Percentiles rank a stretch among this genome's conserved stretches.
phyloP scores from a whole-genome alignment of 768 basidiomycete genomes.

The Naganishia friedmannii region DNA sequence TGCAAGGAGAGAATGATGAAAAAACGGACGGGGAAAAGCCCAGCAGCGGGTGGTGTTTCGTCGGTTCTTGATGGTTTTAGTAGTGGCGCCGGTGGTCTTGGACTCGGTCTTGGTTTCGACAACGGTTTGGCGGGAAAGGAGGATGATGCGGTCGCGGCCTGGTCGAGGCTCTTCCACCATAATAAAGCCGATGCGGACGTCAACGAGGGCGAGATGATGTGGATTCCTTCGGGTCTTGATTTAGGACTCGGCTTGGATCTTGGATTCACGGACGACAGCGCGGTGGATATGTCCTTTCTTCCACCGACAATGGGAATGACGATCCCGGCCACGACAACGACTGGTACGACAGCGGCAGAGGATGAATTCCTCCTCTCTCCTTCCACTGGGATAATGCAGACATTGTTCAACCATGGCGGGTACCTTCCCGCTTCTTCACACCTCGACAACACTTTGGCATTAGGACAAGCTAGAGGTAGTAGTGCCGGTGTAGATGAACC shows the following conservation, averaged over 20 bases:
- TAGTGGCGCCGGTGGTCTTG: background rate
- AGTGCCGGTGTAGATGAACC: background rate
- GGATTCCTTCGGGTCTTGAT: conserved; percentile 14
- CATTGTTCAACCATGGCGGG: background rate
- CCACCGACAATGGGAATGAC: background rate
- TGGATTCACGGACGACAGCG: background rate
- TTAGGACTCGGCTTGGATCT: background rate
- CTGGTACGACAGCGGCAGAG: background rate
- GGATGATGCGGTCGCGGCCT: background rate
- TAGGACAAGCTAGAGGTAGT: background rate
- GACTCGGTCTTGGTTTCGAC: background rate
- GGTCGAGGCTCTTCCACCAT: background rate
- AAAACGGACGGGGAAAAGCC: conserved; percentile 2
- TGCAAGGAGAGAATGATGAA: background rate
- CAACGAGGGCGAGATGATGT: background rate
- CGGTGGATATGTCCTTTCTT: background rate
- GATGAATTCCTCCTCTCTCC: background rate
- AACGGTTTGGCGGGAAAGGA: background rate
- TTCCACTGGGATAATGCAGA: conserved; percentile 20
- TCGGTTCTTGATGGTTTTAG: background rate
- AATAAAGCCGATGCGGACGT: background rate
- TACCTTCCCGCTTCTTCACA: background rate
- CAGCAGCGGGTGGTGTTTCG: conserved; percentile 21
- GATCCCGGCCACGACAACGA: background rate
- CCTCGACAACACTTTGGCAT: background rate